These are phyloP conservation scores for Avena insularis DNA, from an alignment of 176 grass and related monocot species.

Conservation along the genomic window DNA sequence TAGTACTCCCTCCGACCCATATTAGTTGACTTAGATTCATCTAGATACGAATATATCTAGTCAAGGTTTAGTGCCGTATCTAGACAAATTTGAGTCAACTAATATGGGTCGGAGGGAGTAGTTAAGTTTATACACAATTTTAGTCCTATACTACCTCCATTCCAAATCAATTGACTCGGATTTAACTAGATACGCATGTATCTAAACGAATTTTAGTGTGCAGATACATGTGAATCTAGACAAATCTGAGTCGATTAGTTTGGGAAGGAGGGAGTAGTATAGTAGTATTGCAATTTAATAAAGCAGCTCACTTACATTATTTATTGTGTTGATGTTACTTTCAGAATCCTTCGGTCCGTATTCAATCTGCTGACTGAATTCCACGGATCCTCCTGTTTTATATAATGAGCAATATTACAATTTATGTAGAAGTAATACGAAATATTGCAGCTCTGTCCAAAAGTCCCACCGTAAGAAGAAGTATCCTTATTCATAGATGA, in stretches of 20 bases:
- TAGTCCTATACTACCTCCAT: neutral
- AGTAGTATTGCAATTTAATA: conserved; percentile 39
- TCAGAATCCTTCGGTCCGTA: conserved; percentile 38
- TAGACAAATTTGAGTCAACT: too few species aligned
- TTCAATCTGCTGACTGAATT: conserved; percentile 43
- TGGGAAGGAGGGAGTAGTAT: neutral
- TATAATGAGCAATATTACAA: conserved; percentile 43
- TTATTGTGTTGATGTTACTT: conserved; percentile 37
- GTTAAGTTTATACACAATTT: conserved; percentile 1
- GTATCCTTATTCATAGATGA: conserved; percentile 54
- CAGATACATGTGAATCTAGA: too few species aligned
- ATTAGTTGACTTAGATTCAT: too few species aligned
- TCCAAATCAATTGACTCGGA: too few species aligned
- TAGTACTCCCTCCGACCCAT: too few species aligned
- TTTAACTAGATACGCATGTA: too few species aligned
- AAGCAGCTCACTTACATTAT: conserved; percentile 56
- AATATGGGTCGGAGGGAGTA: neutral
- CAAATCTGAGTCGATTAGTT: too few species aligned
- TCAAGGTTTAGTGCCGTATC: too few species aligned
- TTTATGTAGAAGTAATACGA: conserved; percentile 20
- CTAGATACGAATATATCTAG: too few species aligned
- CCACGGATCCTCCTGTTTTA: conserved; percentile 55
- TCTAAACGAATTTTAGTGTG: too few species aligned
- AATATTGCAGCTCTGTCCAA: conserved; percentile 17
- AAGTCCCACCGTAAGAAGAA: conserved; percentile 38